Evolutionary conservation across 225 moss, liverwort and hornwort species (phyloP).

Genomic region (Lunularia cruciata): DNA sequence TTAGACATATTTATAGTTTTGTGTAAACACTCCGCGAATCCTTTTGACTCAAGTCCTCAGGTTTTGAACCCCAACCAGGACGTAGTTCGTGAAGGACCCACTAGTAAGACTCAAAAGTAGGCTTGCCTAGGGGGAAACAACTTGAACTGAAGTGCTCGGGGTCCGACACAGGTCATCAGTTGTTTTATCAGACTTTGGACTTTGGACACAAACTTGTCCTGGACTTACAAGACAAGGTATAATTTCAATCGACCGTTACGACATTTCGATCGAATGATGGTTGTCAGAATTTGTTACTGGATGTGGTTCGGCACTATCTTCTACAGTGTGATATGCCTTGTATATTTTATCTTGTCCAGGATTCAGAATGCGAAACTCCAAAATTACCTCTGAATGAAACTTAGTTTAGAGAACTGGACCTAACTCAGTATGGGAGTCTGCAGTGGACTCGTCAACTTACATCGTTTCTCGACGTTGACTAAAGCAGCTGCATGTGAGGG

Average conservation of each 20-base stretch:
- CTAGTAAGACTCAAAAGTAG: constrained; percentile 5
- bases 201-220: not conserved
- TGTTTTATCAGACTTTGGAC: not conserved
- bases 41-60: not conserved
- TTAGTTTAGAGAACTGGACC: too few relatives aligned
- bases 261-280: too few relatives aligned
- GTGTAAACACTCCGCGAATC: not conserved
- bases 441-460: too few relatives aligned
- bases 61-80: not conserved
- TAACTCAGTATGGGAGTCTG: too few relatives aligned
- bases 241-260: not conserved
- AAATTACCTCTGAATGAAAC: too few relatives aligned
- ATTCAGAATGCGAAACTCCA: too few relatives aligned
- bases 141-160: not conserved
- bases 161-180: not conserved
- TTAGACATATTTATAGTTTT: not conserved
- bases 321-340: too few relatives aligned
- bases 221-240: not conserved
- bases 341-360: too few relatives aligned
- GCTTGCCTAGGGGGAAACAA: not conserved
- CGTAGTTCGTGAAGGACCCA: not conserved
- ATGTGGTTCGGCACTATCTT: too few relatives aligned
- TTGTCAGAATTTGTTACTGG: too few relatives aligned
- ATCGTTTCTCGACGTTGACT: too few relatives aligned
- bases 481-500: too few relatives aligned